Conservation (phyloP, 2,329 filamentous ascomycete genomes). For the Coniella vitis region DNA sequence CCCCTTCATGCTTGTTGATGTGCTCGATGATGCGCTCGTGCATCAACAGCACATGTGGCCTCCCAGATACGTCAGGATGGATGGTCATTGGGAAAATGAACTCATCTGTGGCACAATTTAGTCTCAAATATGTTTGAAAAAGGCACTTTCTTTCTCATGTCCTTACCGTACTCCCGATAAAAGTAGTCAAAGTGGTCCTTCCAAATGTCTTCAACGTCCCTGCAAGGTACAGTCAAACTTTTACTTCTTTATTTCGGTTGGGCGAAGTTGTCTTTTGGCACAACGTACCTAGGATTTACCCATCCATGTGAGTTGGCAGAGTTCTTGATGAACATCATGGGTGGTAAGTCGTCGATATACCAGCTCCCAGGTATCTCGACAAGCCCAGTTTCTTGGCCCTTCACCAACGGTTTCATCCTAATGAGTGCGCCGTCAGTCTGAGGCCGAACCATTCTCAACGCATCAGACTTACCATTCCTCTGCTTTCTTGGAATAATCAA, state of each 20-base stretch:
- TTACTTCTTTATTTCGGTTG: no score
- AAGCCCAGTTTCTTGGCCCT: conserved; percentile 53
- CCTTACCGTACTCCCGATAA: conserved; percentile 57
- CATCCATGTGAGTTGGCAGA: conserved; percentile 59
- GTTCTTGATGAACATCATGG: conserved; percentile 68
- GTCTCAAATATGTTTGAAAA: neutral
- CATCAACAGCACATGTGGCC: conserved; percentile 67
- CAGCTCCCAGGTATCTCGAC: conserved; percentile 61
- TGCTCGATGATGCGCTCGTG: conserved; percentile 47
- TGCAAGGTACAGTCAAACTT: conserved; percentile 21
- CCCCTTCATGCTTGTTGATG: conserved; percentile 17
- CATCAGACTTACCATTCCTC: conserved; percentile 39
- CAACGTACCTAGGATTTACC: conserved; percentile 44
- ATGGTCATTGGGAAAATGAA: conserved; percentile 73
- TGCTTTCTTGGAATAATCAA: conserved; percentile 57
- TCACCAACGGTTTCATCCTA: conserved; percentile 54
- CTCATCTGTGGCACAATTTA: conserved; percentile 36
- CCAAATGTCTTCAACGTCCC: conserved; percentile 60
- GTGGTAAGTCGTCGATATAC: conserved; percentile 59
- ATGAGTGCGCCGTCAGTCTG: neutral
- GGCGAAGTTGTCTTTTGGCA: neutral
- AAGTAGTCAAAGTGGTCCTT: conserved; percentile 64
- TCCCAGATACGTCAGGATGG: conserved; percentile 65
- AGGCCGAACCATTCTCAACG: neutral
- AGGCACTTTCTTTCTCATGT: neutral